These are phyloP conservation scores for Suaeda aralocaspica DNA, from an alignment of 148 eudicot species.

Conservation along the genomic window DNA sequence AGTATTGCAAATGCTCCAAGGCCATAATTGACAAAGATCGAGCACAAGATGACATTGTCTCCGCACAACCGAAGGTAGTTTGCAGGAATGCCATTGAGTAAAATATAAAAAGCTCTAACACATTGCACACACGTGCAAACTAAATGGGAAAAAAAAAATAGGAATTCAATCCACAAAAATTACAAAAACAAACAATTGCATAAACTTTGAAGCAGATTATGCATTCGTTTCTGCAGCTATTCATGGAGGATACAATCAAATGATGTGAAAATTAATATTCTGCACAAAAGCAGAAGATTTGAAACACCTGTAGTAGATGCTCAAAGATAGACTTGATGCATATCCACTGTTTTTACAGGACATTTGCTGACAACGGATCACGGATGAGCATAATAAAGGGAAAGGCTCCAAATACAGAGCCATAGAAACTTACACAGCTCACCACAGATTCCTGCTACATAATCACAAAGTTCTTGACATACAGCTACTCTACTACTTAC, in stretches of 20 bases:
- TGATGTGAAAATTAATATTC: not conserved
- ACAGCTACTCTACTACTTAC: not conserved
- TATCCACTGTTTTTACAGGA: too few relatives aligned
- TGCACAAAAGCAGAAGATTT: too few relatives aligned
- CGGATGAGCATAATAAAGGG: not conserved
- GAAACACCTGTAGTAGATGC: too few relatives aligned
- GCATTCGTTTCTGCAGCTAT: not conserved
- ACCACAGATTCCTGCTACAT: not conserved
- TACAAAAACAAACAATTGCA: too few relatives aligned
- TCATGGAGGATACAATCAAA: not conserved
- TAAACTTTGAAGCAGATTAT: too few relatives aligned
- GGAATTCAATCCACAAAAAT: too few relatives aligned
- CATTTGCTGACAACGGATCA: not conserved
- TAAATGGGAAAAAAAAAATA: too few relatives aligned
- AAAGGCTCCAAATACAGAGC: not conserved
- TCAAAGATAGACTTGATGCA: too few relatives aligned
- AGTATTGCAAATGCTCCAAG: not conserved
- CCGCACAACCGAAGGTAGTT: not conserved
- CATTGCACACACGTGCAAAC: too few relatives aligned
- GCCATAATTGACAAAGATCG: not conserved
- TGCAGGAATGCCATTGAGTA: not conserved
- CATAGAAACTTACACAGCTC: too few relatives aligned
- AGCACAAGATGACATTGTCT: not conserved
- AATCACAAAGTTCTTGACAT: not conserved
- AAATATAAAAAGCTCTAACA: not conserved